A percentile compares a stretch with the other conserved stretches of the same genome.
These are phyloP conservation scores for Geosiphon pyriformis DNA, from an alignment of 192 early-diverging fungal genomes.

Conservation along the genomic window DNA sequence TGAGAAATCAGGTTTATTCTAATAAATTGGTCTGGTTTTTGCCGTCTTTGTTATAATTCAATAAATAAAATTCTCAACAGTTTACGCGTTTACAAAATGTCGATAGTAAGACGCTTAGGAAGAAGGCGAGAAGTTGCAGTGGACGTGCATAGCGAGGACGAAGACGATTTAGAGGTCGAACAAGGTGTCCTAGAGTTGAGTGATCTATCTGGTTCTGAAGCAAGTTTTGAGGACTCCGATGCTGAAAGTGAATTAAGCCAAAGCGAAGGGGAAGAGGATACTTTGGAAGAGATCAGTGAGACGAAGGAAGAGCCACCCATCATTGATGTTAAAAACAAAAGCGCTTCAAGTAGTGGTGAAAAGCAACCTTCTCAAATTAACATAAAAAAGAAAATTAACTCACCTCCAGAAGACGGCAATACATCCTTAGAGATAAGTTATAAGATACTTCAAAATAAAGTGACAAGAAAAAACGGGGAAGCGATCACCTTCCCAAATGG, in stretches of 20 bases:
- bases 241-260: constrained; percentile 7
- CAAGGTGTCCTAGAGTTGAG: constrained; percentile 9
- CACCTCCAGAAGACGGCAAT: background rate
- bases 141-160: constrained; percentile 23
- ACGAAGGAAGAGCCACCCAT: background rate
- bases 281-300: background rate
- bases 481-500: background rate
- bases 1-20: no score
- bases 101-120: background rate
- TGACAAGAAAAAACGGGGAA: no score
- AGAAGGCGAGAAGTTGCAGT: constrained; percentile 5
- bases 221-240: constrained; percentile 13
- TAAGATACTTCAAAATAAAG: no score
- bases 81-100: no score
- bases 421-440: no score
- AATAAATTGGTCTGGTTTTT: no score
- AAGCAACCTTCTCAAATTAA: background rate
- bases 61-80: no score
- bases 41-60: no score
- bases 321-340: background rate
- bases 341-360: background rate
- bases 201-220: constrained; percentile 20
- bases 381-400: background rate
- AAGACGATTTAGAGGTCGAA: constrained; percentile 8
- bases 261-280: constrained; percentile 23